phyloP scores from a whole-genome alignment of 768 basidiomycete species.

The Cystobasidium ongulense region DNA sequence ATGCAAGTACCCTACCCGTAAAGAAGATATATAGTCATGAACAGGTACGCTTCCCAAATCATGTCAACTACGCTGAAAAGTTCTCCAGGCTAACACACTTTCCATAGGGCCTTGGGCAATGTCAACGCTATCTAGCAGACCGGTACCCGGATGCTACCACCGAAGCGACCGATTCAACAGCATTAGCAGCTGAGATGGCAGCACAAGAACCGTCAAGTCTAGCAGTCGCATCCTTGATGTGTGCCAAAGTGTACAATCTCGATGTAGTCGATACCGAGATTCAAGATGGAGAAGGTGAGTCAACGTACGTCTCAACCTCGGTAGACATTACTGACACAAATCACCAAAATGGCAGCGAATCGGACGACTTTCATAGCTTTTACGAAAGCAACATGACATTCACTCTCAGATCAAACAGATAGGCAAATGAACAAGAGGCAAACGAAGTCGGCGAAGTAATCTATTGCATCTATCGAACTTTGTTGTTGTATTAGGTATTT shows the following conservation, averaged over 20 bases:
- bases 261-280: constrained; percentile 37
- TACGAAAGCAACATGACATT: background rate
- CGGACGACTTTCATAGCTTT: constrained; percentile 22
- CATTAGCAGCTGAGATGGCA: constrained; percentile 34
- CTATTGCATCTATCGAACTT: no score
- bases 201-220: constrained; percentile 25
- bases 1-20: background rate
- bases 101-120: constrained; percentile 39
- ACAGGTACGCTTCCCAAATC: constrained; percentile 33
- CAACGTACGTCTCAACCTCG: background rate
- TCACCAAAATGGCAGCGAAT: background rate
- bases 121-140: constrained; percentile 27
- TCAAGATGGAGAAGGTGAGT: constrained; percentile 35
- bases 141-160: constrained; percentile 30
- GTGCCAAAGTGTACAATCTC: constrained; percentile 39
- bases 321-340: background rate
- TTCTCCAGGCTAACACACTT: background rate
- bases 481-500: no score
- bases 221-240: constrained; percentile 38
- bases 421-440: no score
- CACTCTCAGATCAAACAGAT: no score
- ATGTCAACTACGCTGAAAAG: background rate
- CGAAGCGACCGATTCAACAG: constrained; percentile 37
- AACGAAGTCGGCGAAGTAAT: no score
- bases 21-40: constrained; percentile 40